Percentiles rank a stretch among this genome's conserved stretches.
These are phyloP conservation scores for Balansia obtecta DNA, from an alignment of 2,329 filamentous ascomycete species.

Conservation along the genomic window DNA sequence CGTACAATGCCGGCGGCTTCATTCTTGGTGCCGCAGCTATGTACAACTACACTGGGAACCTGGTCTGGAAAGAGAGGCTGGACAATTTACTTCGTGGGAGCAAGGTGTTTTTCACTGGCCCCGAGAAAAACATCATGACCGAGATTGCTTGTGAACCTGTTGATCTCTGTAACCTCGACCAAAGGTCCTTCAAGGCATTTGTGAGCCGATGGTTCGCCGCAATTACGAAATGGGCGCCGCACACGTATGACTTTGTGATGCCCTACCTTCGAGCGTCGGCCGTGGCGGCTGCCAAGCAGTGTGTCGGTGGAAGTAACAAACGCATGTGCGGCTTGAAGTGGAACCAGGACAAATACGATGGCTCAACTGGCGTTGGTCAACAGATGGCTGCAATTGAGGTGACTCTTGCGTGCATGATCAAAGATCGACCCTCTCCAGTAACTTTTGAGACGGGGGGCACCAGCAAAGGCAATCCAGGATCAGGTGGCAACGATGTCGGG, in stretches of 20 bases:
- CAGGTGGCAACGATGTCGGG: conserved; percentile 34
- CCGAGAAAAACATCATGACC: conserved; percentile 44
- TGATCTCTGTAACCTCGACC: conserved; percentile 47
- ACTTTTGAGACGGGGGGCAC: conserved; percentile 45
- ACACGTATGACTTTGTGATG: conserved; percentile 40
- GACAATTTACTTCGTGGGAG: conserved; percentile 42
- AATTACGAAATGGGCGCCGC: conserved; percentile 51
- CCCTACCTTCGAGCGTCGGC: conserved; percentile 43
- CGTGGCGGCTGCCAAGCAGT: conserved; percentile 42
- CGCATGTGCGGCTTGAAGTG: conserved; percentile 50
- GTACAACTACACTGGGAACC: conserved; percentile 46
- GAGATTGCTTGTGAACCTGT: conserved; percentile 54
- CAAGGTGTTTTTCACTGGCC: conserved; percentile 40
- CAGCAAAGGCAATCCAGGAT: conserved; percentile 32
- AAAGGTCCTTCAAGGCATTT: conserved; percentile 53
- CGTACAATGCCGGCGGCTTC: conserved; percentile 56
- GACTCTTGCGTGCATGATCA: conserved; percentile 48
- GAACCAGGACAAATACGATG: conserved; percentile 44
- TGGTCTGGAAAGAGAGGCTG: conserved; percentile 45
- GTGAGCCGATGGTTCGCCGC: conserved; percentile 48
- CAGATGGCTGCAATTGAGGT: conserved; percentile 60
- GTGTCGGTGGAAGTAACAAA: conserved; percentile 41
- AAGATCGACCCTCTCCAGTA: conserved; percentile 27
- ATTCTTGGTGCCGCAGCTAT: conserved; percentile 56
- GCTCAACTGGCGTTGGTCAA: conserved; percentile 50